Evolutionary conservation across 495 filamentous ascomycete genomes (phyloP).

Genomic region (Evernia prunastri): DNA sequence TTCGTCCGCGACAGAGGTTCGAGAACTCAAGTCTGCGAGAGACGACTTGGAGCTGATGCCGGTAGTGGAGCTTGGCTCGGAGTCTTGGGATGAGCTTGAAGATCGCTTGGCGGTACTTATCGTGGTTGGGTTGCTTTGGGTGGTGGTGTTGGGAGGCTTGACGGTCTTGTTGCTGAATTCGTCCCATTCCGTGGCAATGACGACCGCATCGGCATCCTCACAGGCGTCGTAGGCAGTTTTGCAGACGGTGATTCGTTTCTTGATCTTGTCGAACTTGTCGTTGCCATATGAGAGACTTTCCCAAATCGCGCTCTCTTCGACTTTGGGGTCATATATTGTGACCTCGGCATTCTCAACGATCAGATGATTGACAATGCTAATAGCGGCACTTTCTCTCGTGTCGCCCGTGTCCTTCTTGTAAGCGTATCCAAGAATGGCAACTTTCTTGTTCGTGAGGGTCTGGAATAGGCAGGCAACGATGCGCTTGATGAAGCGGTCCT

Average conservation of each 20-base stretch:
- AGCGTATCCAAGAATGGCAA: slow-evolving; percentile 68
- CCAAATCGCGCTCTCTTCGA: slow-evolving; percentile 42
- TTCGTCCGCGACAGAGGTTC: slow-evolving; percentile 4
- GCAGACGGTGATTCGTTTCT: slow-evolving; percentile 22
- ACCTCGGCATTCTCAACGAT: slow-evolving; percentile 59
- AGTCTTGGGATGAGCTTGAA: not conserved
- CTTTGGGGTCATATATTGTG: slow-evolving; percentile 69
- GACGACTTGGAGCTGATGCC: slow-evolving; percentile 7
- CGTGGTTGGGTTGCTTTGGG: not conserved
- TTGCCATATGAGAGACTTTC: slow-evolving; percentile 32
- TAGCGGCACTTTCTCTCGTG: slow-evolving; percentile 64
- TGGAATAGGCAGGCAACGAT: slow-evolving; percentile 62
- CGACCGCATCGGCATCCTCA: slow-evolving; percentile 43
- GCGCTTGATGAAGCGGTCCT: slow-evolving; percentile 56
- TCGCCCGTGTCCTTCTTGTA: slow-evolving; percentile 82
- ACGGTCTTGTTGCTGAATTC: slow-evolving; percentile 45
- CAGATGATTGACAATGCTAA: slow-evolving; percentile 59
- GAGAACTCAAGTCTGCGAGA: slow-evolving; percentile 4
- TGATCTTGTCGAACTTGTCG: slow-evolving; percentile 19
- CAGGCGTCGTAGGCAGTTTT: slow-evolving; percentile 46
- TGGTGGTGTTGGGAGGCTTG: not conserved
- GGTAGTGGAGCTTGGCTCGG: not conserved
- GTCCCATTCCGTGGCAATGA: slow-evolving; percentile 61
- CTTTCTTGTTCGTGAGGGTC: slow-evolving; percentile 62
- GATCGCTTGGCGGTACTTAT: not conserved